phyloP scores from a whole-genome alignment of 768 basidiomycete species.

The Holtermanniella nyarrowii region DNA sequence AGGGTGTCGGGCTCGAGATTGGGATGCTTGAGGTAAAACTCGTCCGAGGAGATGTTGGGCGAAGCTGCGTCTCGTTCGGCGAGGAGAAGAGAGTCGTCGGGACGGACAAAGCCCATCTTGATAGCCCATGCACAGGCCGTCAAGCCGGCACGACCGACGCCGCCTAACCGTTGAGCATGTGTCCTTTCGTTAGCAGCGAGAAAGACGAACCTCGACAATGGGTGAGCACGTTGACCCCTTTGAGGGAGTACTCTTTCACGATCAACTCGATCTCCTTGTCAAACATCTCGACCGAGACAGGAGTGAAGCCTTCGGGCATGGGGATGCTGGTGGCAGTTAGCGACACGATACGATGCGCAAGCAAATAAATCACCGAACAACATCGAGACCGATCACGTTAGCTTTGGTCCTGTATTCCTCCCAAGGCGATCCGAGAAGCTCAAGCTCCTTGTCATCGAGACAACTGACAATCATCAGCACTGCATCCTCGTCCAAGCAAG shows the following conservation, averaged over 20 bases:
- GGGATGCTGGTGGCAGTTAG: conserved; percentile 53
- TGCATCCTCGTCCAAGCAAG: no score
- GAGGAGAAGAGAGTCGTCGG: conserved; percentile 45
- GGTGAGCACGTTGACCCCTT: conserved; percentile 60
- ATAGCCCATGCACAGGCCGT: conserved; percentile 87
- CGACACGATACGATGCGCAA: conserved; percentile 3
- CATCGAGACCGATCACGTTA: conserved; percentile 57
- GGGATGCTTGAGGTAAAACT: not conserved
- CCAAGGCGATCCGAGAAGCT: conserved; percentile 80
- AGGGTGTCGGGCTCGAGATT: conserved; percentile 18
- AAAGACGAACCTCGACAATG: conserved; percentile 65
- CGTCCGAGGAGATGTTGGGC: not conserved
- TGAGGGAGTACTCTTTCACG: conserved; percentile 61
- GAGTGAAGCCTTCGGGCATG: conserved; percentile 79
- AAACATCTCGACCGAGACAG: conserved; percentile 50
- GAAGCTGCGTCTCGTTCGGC: conserved; percentile 12
- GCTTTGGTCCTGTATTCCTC: conserved; percentile 59
- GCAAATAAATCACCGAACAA: conserved; percentile 54
- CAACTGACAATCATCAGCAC: no score
- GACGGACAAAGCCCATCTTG: conserved; percentile 75
- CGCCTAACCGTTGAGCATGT: conserved; percentile 38
- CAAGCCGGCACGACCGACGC: conserved; percentile 84
- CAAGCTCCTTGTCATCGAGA: conserved; percentile 72
- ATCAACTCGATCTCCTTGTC: conserved; percentile 59
- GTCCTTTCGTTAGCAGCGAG: not conserved